Evolutionary conservation across 2,329 filamentous ascomycete genomes (phyloP), one percentile per base, ranked within the genome.

Genomic region (Penicillium verrucosum): DNA sequence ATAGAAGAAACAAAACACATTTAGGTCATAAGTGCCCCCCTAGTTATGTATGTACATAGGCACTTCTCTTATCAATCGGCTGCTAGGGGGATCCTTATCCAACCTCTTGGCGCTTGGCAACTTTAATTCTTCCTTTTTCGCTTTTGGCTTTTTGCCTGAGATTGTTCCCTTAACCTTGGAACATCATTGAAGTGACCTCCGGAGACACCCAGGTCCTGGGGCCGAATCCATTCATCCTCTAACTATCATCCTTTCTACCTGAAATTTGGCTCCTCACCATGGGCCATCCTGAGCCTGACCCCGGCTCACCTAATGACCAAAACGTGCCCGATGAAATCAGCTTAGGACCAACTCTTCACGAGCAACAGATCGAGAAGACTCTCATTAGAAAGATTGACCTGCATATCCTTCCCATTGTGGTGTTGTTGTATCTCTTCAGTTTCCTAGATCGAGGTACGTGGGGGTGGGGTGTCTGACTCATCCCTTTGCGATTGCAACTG

Each of bases 351-450:
- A 67, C 65, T 1, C 56, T 60, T 7, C 48, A 70, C 40, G 71
- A 73, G 47, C 61, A 65, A 38, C 60, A 68, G 54, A 64, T 60
- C 11, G 71, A 71, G 47, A 65, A 61, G 25, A 60, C 58, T 8
- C 52, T 77, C 25, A 66, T 77, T 11, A 58, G 73, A 30, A 78
- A 77, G 53, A 73, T 78, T 44, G 75, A 78, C 54, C 25, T 70
- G 23, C 70, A 75, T 54, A 73, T 78, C 54, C 63, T 77, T 41
- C 75, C 75, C 1, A 71, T 76, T 27, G 68, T 77, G 11, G 71
- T 78, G 41, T 58, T 75, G 23, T 57, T 77, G 16, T 93, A 93
- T 69, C 79, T 92, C 14, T 85, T 92, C 63, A 88, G 85, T 63
- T 92, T 92, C 69, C 75, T 92, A 9, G 89, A 91, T 68, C 80